Evolutionary conservation across 352 stramenopile genomes (phyloP), one percentile per base, ranked within the genome.

Genomic region (Pythium graminicola): DNA sequence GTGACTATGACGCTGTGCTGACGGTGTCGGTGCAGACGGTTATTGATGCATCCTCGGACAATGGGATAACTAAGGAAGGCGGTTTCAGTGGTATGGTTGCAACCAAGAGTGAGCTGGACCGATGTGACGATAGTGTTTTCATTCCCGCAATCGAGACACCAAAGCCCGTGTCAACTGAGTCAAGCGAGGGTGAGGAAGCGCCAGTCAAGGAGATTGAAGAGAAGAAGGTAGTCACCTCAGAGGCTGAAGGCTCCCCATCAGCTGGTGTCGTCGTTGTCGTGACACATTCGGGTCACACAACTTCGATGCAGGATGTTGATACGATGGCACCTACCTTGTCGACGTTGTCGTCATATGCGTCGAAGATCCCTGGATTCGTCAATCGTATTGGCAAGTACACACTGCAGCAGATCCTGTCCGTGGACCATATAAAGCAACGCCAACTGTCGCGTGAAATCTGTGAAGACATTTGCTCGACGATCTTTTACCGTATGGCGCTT

Each of bases 401-500:
- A 20, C 54, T 55, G 11, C 67, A 72, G 39, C 68, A 90, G 36
- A 89, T 96, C 48, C 54, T 95, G 10, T 78, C 72, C 9, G 42
- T 65, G 0, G 65, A 84, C 0, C 57, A 73, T 33, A 70, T 95
- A 26, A 70, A 73, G 49, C 50, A 56, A 20, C 82, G 84, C 10
- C 83, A 96, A 44, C 44, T 86, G 13, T 84, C 87, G 13, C 69
- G 74, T 3, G 73, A 85, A 39, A 46, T 91, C 22, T 92, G 86
- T 59, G 82, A 89, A 64, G 81, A 97, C 39, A 72, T 98, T 6
- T 96, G 83, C 57, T 81, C 95, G 53, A 81, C 88, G 23, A 96
- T 99, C 49, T 98, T 99, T 62, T 92, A 93, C 33, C 84, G 96
- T n/a, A 98, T 99, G 64, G 67, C 88, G 16, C 56, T 68, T 11